Base-by-base conservation (phyloP, 1,139 yeast genomes). In the Insectozyma bohioensis region DNA sequence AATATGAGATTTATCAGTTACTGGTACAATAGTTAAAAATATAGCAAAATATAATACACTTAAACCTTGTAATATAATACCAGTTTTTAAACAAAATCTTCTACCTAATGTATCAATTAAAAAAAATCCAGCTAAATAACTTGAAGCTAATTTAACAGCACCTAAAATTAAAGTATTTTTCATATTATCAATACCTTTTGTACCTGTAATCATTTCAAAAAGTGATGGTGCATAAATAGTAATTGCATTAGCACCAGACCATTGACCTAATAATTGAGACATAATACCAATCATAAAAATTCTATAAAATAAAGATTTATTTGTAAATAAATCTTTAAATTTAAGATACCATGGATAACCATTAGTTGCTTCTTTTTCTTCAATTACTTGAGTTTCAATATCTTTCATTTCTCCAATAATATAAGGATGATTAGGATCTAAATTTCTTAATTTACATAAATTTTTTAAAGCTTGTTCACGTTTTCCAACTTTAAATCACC, bases 241-340 rank as follows among this genome's bases (percentile, higher is more conserved):
- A 30, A 77, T 61, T 2, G 82, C 76, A 42, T 76, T 78, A 16
- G 82, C 79, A 30, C 85, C 85, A 27, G 77, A 62, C 75, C 81
- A 75, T 56, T 78, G 84, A 28, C 79, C 77, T 35, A 78, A 59
- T 29, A 79, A 40, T 44, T 77, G 79, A 13, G 75, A 61, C 29
- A 60, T 47, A 27, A 67, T 52, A 12, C 75, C 61, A 26, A 72
- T 54, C 16, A 48, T 52, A 26, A 73, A 53, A 48, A 79, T 67
- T 49, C 76, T 60, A 48, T 72, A 67, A 40, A 65, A 57, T 40
- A 62, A 59, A 28, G 66, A 64, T 40, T 49, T 63, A 33, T 54
- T 62, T 2, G 56, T 34, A 20, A 67, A 36, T 18, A 73, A 47
- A 33, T 69, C 71, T 36, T 51, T 58, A 23, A 66, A 31, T 24